Conservation (phyloP, 1,284 basidiomycete genomes). For the Fistulina hepatica region DNA sequence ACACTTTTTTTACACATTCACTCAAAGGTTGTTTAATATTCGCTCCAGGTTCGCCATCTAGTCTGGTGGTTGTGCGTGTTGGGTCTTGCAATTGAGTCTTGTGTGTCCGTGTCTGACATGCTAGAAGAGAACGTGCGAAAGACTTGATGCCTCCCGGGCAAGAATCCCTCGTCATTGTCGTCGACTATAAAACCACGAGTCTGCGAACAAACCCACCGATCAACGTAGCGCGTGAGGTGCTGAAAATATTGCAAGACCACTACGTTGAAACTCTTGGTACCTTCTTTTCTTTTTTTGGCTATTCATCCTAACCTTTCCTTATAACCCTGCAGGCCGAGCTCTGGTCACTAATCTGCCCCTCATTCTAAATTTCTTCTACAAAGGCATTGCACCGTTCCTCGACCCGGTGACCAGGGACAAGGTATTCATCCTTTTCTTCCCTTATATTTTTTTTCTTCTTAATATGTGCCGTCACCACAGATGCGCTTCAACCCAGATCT, state of each 20-base stretch:
- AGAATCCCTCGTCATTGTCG: constrained; percentile 70
- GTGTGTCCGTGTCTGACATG: background rate
- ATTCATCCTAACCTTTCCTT: background rate
- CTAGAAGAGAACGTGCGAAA: constrained; percentile 66
- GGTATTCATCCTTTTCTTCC: constrained; percentile 29
- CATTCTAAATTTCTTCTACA: constrained; percentile 79
- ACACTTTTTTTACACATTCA: too few species aligned
- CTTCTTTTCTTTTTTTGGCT: background rate
- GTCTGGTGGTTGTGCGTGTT: constrained; percentile 69
- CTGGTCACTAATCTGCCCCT: constrained; percentile 76
- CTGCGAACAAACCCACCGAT: constrained; percentile 74
- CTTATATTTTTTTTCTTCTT: background rate
- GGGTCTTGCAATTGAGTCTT: constrained; percentile 5
- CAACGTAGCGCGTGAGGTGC: constrained; percentile 55
- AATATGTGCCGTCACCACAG: too few species aligned
- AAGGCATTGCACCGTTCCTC: constrained; percentile 77
- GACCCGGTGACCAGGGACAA: constrained; percentile 88
- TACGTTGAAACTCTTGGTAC: constrained; percentile 81
- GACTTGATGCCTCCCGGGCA: constrained; percentile 78
- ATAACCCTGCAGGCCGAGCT: constrained; percentile 45
- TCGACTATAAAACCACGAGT: constrained; percentile 77
- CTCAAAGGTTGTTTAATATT: too few species aligned
- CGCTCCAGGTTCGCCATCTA: too few species aligned
- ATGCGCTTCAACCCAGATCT: constrained; percentile 85
- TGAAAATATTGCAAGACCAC: constrained; percentile 82